Base-by-base conservation (phyloP, 495 filamentous ascomycete genomes). In the Copromyces sp. region DNA sequence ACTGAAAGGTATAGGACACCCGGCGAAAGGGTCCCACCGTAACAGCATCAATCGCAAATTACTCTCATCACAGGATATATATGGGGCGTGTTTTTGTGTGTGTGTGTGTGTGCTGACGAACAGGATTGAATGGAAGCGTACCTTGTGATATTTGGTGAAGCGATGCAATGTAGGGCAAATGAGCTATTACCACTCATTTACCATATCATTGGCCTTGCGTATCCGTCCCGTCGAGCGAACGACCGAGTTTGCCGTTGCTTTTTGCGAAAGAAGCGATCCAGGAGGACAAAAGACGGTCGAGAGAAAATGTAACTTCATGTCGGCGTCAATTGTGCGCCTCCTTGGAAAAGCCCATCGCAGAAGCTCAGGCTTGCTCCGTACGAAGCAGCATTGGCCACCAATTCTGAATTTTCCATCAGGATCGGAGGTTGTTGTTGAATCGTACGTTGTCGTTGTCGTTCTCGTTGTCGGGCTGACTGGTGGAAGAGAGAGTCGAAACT, bases 11-110 rank as follows among this genome's bases (percentile, higher is more conserved):
- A 73, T 79, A 79, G 76, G 69, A 69, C 32, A 69, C 69, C 78
- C 78, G 78, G 78, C 78, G 78, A 79, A 78, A 78, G 78, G 65
- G 78, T 44, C 69, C 76, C 76, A 79, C 44, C 78, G 68, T 41
- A 68, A 47, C 72, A 75, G 78, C 74, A 79, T 79, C 78, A 79
- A 79, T 79, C 78, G 78, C 78, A 79, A 79, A 79, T 79, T 79
- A 78, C 72, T 70, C 75, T 79, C 78, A 79, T 79, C 78, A 79
- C 53, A 65, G 53, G 29, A 65, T 65, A 65, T 35, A 65, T 69
- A 11, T 4, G 24, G 32, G 45, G 20, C 14, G 70, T 61, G 7
- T 20, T 37, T 61, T 3, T 65, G 24, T 24, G 24, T 24, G 9
- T 39, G 24, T 24, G 9, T 39, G 41, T 20, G 12, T 29, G 29